phyloP scores from a whole-genome alignment of 768 basidiomycete genomes.

The Xerocomellus chrysenteron region DNA sequence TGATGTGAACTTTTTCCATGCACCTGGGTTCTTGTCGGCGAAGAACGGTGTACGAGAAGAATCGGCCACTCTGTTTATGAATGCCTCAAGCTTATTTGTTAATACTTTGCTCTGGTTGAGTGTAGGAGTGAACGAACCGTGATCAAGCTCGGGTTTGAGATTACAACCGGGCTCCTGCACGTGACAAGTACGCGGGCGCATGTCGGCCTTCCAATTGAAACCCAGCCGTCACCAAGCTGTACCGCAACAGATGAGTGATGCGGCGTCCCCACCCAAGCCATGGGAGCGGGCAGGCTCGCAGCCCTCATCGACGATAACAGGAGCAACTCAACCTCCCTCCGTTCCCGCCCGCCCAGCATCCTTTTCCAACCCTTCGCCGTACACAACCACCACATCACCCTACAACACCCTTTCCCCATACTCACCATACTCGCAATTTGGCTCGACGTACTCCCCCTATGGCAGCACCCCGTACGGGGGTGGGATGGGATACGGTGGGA shows the following conservation, averaged over 20 bases:
- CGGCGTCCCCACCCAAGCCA: conserved; percentile 84
- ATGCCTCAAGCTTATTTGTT: not conserved
- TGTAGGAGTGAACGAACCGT: not conserved
- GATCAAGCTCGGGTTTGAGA: too few species aligned
- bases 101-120: not conserved
- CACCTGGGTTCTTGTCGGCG: too few species aligned
- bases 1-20: not conserved
- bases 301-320: conserved; percentile 24
- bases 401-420: conserved; percentile 50
- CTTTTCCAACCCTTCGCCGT: conserved; percentile 40
- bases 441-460: conserved; percentile 38
- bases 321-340: conserved; percentile 37
- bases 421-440: conserved; percentile 40
- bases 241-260: too few species aligned
- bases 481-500: conserved; percentile 39
- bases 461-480: conserved; percentile 34
- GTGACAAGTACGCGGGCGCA: too few species aligned
- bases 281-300: conserved; percentile 69
- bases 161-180: too few species aligned
- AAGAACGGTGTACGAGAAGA: not conserved
- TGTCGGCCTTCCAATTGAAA: too few species aligned
- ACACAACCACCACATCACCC: conserved; percentile 39
- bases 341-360: conserved; percentile 66
- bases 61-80: not conserved
- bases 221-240: too few species aligned